Evolutionary conservation across 768 basidiomycete genomes (phyloP).

Genomic region (Suillus clintonianus): DNA sequence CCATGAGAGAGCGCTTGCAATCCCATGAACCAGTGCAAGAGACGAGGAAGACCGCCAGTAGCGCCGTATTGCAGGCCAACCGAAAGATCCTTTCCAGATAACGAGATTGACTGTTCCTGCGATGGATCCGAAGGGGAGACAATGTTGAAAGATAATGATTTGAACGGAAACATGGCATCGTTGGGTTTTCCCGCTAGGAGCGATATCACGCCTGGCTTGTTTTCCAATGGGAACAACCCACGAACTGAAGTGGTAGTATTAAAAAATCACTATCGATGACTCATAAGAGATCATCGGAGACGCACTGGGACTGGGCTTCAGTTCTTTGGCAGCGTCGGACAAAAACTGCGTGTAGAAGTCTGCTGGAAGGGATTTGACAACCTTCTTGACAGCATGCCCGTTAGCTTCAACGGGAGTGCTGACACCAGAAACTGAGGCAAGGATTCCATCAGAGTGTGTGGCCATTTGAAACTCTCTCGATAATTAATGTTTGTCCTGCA

Average conservation of each 20-base stretch:
- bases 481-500: not conserved
- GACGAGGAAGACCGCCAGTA: conserved; percentile 65
- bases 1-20: conserved; percentile 75
- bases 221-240: conserved; percentile 77
- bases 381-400: not conserved
- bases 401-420: not conserved
- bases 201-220: conserved; percentile 74
- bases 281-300: not conserved
- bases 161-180: conserved; percentile 87
- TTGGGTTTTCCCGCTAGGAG: conserved; percentile 93
- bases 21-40: conserved; percentile 68
- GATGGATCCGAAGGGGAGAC: conserved; percentile 47
- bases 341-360: conserved; percentile 62
- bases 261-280: conserved; percentile 2
- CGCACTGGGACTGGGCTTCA: conserved; percentile 67
- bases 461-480: not conserved
- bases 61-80: conserved; percentile 77
- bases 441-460: conserved; percentile 7
- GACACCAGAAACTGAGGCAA: not conserved
- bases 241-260: conserved; percentile 45
- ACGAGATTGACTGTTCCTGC: conserved; percentile 49
- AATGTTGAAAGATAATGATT: conserved; percentile 68
- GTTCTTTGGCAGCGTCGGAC: conserved; percentile 60
- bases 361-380: conserved; percentile 40
- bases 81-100: conserved; percentile 62